Percentiles rank a stretch among this genome's conserved stretches.
Conservation (phyloP, 164 flowering plant genomes). For the Aristolochia fimbriata region DNA sequence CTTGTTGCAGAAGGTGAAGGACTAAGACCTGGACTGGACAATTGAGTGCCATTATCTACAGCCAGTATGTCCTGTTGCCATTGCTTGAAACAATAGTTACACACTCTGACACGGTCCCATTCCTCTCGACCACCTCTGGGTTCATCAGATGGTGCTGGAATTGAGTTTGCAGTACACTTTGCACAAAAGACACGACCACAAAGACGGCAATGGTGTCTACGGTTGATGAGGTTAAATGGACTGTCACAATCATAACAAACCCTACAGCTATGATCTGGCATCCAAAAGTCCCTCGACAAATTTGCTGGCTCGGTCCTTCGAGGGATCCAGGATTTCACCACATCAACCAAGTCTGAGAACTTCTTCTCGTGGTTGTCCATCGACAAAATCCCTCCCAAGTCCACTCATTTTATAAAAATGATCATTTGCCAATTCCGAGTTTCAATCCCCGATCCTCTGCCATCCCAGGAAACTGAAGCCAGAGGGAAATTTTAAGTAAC, state of each 20-base stretch:
- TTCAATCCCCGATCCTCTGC: background rate
- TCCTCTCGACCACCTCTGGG: conserved; percentile 33
- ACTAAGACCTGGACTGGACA: conserved; percentile 31
- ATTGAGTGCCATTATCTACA: conserved; percentile 34
- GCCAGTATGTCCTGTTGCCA: conserved; percentile 43
- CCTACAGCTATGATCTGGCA: conserved; percentile 93
- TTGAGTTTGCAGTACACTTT: conserved; percentile 74
- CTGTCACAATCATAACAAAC: conserved; percentile 95
- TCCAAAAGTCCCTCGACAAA: conserved; percentile 94
- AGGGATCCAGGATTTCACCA: conserved; percentile 70
- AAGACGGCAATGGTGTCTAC: conserved; percentile 86
- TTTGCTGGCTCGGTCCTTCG: conserved; percentile 59
- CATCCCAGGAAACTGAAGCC: background rate
- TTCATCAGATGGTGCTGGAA: conserved; percentile 48
- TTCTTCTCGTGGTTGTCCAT: conserved; percentile 59
- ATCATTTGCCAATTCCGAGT: conserved; percentile 34
- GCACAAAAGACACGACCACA: conserved; percentile 92
- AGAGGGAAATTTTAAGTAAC: background rate
- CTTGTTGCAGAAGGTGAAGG: conserved; percentile 64
- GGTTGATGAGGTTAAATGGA: conserved; percentile 71
- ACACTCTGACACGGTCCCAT: conserved; percentile 69
- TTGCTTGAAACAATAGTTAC: conserved; percentile 80
- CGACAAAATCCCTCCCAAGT: conserved; percentile 26
- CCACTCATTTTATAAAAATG: conserved; percentile 47
- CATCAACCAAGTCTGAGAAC: conserved; percentile 40